Percentiles rank a stretch among this genome's conserved stretches.
Conservation (phyloP, 2,329 filamentous ascomycete genomes). For the Epichloe coenophiala region DNA sequence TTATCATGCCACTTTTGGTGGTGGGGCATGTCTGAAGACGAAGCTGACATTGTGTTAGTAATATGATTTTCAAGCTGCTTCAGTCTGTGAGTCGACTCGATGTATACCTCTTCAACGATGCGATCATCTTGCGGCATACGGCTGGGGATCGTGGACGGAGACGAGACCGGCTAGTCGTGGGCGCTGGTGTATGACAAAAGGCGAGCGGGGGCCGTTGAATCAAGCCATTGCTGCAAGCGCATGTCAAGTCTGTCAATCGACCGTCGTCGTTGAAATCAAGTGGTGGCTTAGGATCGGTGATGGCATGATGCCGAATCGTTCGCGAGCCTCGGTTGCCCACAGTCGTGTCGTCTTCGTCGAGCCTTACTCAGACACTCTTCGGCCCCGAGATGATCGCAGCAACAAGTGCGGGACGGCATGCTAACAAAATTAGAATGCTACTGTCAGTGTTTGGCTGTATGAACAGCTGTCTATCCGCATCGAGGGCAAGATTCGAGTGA, state of each 20-base stretch:
- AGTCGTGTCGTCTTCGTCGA: not conserved
- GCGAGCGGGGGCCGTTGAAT: not conserved
- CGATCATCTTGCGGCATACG: not conserved
- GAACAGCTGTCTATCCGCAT: conserved; percentile 91
- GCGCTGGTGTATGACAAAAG: not conserved
- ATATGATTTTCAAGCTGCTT: conserved; percentile 59
- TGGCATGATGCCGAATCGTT: no score
- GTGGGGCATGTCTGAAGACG: not conserved
- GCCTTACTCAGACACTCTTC: not conserved
- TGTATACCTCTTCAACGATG: not conserved
- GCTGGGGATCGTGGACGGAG: not conserved
- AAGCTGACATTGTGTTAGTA: conserved; percentile 22
- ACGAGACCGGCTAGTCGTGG: not conserved
- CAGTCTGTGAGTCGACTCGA: conserved; percentile 33
- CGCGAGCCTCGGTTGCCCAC: no score
- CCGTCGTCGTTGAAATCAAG: no score
- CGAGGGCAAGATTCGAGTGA: conserved; percentile 87
- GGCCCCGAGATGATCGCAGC: not conserved
- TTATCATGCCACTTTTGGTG: not conserved
- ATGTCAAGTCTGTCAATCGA: not conserved
- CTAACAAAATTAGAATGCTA: conserved; percentile 46
- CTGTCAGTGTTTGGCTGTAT: conserved; percentile 90
- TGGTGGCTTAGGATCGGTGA: no score
- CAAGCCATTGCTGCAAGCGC: not conserved
- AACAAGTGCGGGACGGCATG: conserved; percentile 9